These are phyloP conservation scores for Metarhizium album DNA, from an alignment of 2,329 filamentous ascomycete genomes.

Conservation along the genomic window DNA sequence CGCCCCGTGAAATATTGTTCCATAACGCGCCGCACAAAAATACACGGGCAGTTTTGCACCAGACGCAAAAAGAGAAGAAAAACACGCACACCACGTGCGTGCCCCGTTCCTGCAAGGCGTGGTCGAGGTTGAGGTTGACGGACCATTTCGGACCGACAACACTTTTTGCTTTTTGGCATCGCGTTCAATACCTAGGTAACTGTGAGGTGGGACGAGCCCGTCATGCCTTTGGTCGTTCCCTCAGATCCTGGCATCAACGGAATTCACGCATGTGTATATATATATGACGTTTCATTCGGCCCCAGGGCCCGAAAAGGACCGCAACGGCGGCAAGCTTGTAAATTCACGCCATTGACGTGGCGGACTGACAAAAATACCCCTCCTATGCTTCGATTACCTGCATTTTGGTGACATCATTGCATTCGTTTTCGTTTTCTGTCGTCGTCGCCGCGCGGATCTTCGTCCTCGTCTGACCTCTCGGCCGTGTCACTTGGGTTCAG, in stretches of 20 bases:
- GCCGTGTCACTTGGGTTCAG: conserved; percentile 48
- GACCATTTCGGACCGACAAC: neutral
- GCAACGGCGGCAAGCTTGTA: neutral
- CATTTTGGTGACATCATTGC: conserved; percentile 22
- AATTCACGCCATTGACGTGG: neutral
- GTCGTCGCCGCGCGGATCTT: conserved; percentile 43
- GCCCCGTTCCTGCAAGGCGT: neutral
- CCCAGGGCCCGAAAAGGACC: neutral
- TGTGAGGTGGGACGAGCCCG: neutral
- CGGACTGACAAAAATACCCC: neutral
- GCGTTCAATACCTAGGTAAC: too few species aligned
- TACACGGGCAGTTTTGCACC: neutral
- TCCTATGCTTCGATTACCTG: neutral
- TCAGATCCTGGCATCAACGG: neutral
- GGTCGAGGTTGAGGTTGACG: too few species aligned
- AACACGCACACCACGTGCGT: neutral
- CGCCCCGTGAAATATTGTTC: neutral
- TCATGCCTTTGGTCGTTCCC: neutral
- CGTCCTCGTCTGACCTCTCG: conserved; percentile 46
- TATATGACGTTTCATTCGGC: too few species aligned
- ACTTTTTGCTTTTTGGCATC: neutral
- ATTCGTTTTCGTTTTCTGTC: conserved; percentile 53
- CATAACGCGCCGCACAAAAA: neutral
- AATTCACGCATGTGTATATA: too few species aligned
- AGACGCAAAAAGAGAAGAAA: neutral